Percentiles rank a stretch among this genome's conserved stretches.
Conservation (phyloP, 2,329 filamentous ascomycete species). For the Talaromyces pinophilus region DNA sequence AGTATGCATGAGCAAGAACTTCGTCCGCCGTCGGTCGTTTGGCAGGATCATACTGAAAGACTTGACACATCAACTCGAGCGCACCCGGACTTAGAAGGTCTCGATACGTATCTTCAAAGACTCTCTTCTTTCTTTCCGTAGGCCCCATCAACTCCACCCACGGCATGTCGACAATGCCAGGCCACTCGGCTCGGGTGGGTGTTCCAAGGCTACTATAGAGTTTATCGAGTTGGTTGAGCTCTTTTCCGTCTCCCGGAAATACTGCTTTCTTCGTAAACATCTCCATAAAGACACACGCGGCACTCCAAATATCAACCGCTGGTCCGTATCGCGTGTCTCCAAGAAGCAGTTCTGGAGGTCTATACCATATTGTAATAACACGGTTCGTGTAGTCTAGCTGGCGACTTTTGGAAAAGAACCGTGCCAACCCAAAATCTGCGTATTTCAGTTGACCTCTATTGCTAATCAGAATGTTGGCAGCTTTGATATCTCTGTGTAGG, state of each 20-base stretch:
- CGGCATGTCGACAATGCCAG: conserved; percentile 85
- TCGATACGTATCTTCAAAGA: conserved; percentile 81
- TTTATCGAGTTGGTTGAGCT: conserved; percentile 93
- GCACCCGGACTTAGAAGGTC: conserved; percentile 75
- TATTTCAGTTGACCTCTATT: conserved; percentile 86
- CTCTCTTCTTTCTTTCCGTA: conserved; percentile 67
- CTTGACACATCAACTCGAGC: conserved; percentile 76
- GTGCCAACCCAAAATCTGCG: conserved; percentile 92
- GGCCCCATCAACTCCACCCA: conserved; percentile 94
- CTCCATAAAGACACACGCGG: conserved; percentile 93
- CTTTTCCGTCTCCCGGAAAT: conserved; percentile 93
- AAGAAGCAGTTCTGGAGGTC: conserved; percentile 83
- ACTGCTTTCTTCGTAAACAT: conserved; percentile 93
- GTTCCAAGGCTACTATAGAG: conserved; percentile 93
- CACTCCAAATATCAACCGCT: conserved; percentile 94
- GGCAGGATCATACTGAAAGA: conserved; percentile 87
- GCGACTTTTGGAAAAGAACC: conserved; percentile 91
- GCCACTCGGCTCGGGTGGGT: conserved; percentile 82
- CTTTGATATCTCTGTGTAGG: conserved; percentile 95
- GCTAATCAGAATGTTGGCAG: conserved; percentile 93
- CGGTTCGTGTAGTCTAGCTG: conserved; percentile 97
- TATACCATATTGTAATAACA: conserved; percentile 98
- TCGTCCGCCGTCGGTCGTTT: conserved; percentile 81
- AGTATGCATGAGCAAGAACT: conserved; percentile 85
- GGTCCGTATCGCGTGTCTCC: conserved; percentile 89